These are phyloP conservation scores for Calonectria honghensis DNA, from an alignment of 2,329 filamentous ascomycete species.

Conservation along the genomic window DNA sequence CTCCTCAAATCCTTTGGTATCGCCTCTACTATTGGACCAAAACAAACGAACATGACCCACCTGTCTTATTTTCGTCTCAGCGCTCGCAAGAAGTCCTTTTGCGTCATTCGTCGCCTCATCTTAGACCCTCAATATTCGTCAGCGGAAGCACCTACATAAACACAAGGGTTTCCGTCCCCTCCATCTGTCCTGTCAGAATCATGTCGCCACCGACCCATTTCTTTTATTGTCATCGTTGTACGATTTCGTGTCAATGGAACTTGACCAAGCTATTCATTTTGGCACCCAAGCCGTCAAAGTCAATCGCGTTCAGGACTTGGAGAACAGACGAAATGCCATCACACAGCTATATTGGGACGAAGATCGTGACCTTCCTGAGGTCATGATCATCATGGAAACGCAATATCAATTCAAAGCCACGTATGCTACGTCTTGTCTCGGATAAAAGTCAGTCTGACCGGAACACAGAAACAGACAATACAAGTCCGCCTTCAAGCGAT, in stretches of 20 bases:
- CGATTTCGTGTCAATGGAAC: not conserved
- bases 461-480: not conserved
- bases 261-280: no score
- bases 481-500: constrained; percentile 8
- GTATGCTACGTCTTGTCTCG: not conserved
- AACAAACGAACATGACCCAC: not conserved
- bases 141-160: not conserved
- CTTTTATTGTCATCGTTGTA: not conserved
- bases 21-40: not conserved
- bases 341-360: not conserved
- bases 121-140: not conserved
- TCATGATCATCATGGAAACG: not conserved
- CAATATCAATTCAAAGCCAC: constrained; percentile 5
- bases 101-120: not conserved
- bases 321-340: not conserved
- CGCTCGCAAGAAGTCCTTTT: not conserved
- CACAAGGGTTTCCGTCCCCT: no score
- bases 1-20: not conserved
- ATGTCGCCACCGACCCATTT: not conserved
- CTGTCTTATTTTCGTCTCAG: not conserved
- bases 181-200: not conserved
- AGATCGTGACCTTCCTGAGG: not conserved
- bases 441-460: not conserved
- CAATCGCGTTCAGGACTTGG: not conserved
- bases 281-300: not conserved